phyloP scores from a whole-genome alignment of 192 early-diverging fungal genomes.

The Coemansia sp. region DNA sequence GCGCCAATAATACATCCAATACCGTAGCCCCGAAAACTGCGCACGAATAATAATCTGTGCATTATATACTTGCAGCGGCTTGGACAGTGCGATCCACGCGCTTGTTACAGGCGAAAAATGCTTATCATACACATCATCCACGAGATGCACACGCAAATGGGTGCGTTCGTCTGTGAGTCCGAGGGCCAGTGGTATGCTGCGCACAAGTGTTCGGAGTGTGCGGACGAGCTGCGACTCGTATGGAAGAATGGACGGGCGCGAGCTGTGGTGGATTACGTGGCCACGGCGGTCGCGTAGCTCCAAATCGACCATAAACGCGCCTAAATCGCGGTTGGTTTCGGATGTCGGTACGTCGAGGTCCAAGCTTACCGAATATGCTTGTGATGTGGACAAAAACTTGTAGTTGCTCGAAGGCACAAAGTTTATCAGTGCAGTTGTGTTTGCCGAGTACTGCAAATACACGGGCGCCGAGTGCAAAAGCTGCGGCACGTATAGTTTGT shows the following conservation, averaged over 20 bases:
- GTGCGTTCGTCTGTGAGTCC: slow-evolving; percentile 53
- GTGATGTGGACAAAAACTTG: slow-evolving; percentile 49
- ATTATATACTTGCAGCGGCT: slow-evolving; percentile 59
- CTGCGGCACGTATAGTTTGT: slow-evolving; percentile 63
- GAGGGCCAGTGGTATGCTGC: slow-evolving; percentile 53
- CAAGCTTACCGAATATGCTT: slow-evolving; percentile 63
- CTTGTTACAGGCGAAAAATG: slow-evolving; percentile 52
- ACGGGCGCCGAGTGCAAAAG: slow-evolving; percentile 57
- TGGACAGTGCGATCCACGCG: slow-evolving; percentile 55
- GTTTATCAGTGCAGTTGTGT: slow-evolving; percentile 20
- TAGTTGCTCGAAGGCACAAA: slow-evolving; percentile 38
- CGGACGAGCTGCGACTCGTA: slow-evolving; percentile 28
- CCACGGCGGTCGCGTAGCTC: slow-evolving; percentile 52
- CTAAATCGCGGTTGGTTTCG: slow-evolving; percentile 57
- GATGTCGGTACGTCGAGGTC: slow-evolving; percentile 63
- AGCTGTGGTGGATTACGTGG: slow-evolving; percentile 25
- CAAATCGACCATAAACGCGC: slow-evolving; percentile 69
- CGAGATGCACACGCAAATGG: slow-evolving; percentile 48
- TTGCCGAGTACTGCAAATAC: slow-evolving; percentile 55
- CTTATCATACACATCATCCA: slow-evolving; percentile 57
- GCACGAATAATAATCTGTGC: slow-evolving; percentile 54
- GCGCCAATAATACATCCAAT: slow-evolving; percentile 77
- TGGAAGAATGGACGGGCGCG: slow-evolving; percentile 55
- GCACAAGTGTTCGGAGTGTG: slow-evolving; percentile 14
- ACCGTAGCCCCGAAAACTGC: slow-evolving; percentile 67